These are phyloP conservation scores for Vinca minor DNA, from an alignment of 257 asterid genomes.

Conservation along the genomic window DNA sequence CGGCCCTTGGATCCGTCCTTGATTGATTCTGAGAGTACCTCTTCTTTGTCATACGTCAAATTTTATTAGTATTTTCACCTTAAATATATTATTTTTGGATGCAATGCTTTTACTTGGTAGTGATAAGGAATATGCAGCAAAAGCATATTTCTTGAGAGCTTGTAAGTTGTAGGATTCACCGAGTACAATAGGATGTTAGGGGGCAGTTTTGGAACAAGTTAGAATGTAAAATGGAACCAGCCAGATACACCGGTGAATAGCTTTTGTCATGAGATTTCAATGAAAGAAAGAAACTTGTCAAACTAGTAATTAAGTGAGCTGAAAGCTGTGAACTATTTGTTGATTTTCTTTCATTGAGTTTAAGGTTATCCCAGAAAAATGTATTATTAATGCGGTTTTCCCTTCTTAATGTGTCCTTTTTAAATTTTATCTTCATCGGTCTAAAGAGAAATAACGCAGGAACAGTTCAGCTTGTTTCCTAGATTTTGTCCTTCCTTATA, in stretches of 20 bases:
- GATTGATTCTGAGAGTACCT: no score
- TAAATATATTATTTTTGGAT: not conserved
- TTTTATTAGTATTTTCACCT: not conserved
- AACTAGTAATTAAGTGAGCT: not conserved
- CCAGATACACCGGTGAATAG: not conserved
- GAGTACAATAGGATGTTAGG: not conserved
- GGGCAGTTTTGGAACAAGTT: not conserved
- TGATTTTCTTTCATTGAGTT: not conserved
- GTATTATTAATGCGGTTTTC: not conserved
- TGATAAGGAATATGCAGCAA: not conserved
- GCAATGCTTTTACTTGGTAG: not conserved
- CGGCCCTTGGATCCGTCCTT: no score
- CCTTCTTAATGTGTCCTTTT: not conserved
- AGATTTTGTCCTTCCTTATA: no score
- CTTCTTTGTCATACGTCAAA: not conserved
- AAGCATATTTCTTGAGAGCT: not conserved
- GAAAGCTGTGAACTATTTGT: not conserved
- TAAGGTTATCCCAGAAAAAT: not conserved
- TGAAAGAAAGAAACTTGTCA: not conserved
- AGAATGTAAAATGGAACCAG: not conserved
- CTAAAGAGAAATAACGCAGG: not conserved
- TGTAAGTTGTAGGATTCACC: not conserved
- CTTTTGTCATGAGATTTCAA: not conserved
- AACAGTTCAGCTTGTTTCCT: not conserved
- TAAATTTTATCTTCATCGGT: not conserved